Conservation (phyloP, 1,284 basidiomycete genomes). For the Tilletiaria anomala region DNA sequence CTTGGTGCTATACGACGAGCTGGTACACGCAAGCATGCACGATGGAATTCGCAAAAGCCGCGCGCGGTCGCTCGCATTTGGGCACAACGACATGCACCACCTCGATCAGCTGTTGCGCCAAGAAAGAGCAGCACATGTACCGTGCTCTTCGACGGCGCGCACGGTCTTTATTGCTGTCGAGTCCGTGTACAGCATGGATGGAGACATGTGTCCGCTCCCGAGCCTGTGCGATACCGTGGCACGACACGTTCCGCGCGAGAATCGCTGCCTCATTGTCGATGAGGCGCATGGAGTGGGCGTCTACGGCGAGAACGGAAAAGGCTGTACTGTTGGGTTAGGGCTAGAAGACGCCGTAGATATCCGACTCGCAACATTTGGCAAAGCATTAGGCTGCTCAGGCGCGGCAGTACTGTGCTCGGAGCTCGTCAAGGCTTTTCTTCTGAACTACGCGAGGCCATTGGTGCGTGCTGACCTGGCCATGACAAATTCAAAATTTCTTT, state of each 20-base stretch:
- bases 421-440: constrained; percentile 62
- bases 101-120: constrained; percentile 2
- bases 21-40: constrained; percentile 82
- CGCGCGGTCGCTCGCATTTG: constrained; percentile 46
- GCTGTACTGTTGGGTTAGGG: background rate
- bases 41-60: constrained; percentile 69
- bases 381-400: constrained; percentile 29
- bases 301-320: constrained; percentile 43
- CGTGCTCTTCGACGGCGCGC: background rate
- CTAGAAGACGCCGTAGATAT: constrained; percentile 10
- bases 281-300: constrained; percentile 57
- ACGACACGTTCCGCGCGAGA: constrained; percentile 47
- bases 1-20: constrained; percentile 66
- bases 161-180: constrained; percentile 56
- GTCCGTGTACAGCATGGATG: constrained; percentile 88
- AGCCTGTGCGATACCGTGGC: constrained; percentile 54
- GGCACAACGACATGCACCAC: constrained; percentile 49
- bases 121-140: background rate
- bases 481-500: too few relatives aligned
- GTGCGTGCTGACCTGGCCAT: too few relatives aligned
- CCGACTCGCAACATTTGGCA: constrained; percentile 33
- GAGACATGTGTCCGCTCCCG: constrained; percentile 63
- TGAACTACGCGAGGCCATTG: constrained; percentile 83
- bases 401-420: constrained; percentile 63
- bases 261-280: constrained; percentile 1